Evolutionary conservation across 2,329 filamentous ascomycete species (phyloP).

Genomic region (Talaromyces sp.): DNA sequence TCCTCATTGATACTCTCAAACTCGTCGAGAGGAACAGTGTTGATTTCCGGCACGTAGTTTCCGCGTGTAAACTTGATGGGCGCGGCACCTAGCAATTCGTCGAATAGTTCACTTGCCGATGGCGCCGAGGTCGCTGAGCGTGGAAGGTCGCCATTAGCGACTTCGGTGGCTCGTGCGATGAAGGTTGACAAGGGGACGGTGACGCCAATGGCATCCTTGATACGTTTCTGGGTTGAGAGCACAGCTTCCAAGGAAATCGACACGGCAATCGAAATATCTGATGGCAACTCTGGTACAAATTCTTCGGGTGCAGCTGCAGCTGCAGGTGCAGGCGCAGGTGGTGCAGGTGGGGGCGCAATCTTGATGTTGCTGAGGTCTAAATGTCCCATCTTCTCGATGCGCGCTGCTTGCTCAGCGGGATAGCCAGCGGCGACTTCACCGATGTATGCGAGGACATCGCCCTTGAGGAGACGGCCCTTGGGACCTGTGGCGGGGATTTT

Average conservation of each 20-base stretch:
- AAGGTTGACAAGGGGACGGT: constrained; percentile 82
- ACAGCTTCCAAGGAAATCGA: constrained; percentile 77
- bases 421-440: constrained; percentile 71
- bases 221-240: constrained; percentile 73
- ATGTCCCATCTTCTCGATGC: constrained; percentile 71
- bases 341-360: constrained; percentile 52
- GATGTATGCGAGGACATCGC: constrained; percentile 87
- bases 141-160: constrained; percentile 85
- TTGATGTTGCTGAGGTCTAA: constrained; percentile 96
- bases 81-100: constrained; percentile 71
- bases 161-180: constrained; percentile 74
- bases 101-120: constrained; percentile 78
- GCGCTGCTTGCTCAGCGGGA: constrained; percentile 66
- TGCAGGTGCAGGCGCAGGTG: constrained; percentile 18
- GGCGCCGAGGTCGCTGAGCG: constrained; percentile 61
- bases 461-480: constrained; percentile 84
- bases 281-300: constrained; percentile 27
- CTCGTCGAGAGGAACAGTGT: constrained; percentile 47
- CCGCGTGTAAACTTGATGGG: constrained; percentile 49
- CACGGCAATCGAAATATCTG: constrained; percentile 55
- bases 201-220: constrained; percentile 73
- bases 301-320: constrained; percentile 20
- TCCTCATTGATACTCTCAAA: constrained; percentile 6
- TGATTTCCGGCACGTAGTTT: constrained; percentile 70
- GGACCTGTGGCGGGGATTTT: constrained; percentile 87